A percentile compares a stretch with the other conserved stretches of the same genome.
These are phyloP conservation scores for Pseudocercospora musae DNA, from an alignment of 2,329 filamentous ascomycete genomes.

Conservation along the genomic window DNA sequence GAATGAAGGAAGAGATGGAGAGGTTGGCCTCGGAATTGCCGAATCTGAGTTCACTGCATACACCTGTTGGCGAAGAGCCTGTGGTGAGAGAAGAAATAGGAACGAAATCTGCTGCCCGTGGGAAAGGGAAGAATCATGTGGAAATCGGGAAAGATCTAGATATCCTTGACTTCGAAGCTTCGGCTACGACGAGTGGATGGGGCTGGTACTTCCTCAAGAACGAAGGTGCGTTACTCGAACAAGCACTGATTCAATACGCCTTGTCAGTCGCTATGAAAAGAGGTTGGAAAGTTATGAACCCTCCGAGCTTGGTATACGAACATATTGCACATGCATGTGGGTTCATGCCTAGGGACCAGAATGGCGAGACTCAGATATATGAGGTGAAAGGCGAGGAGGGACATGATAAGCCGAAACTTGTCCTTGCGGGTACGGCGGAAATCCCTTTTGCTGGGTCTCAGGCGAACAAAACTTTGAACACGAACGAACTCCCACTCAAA, in stretches of 20 bases:
- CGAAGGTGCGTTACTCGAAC: constrained; percentile 88
- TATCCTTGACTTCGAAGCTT: constrained; percentile 83
- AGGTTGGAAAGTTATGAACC: constrained; percentile 77
- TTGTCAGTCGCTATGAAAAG: constrained; percentile 67
- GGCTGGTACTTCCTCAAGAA: constrained; percentile 97
- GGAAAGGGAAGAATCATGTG: constrained; percentile 46
- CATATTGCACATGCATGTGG: constrained; percentile 89
- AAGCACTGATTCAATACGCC: constrained; percentile 85
- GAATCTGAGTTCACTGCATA: constrained; percentile 75
- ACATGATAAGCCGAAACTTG: constrained; percentile 64
- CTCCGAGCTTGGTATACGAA: constrained; percentile 86
- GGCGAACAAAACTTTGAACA: constrained; percentile 66
- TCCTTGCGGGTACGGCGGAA: constrained; percentile 84
- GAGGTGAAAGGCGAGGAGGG: constrained; percentile 58
- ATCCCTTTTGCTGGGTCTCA: constrained; percentile 92
- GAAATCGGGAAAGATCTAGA: constrained; percentile 82
- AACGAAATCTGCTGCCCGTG: not conserved
- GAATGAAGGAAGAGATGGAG: constrained; percentile 39
- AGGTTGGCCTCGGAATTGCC: constrained; percentile 46
- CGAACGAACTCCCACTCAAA: constrained; percentile 68
- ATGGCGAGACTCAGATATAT: constrained; percentile 92
- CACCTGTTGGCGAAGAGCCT: constrained; percentile 67
- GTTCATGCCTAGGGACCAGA: constrained; percentile 86
- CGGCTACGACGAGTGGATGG: constrained; percentile 83
- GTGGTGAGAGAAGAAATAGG: constrained; percentile 72